A percentile compares a stretch with the other conserved stretches of the same genome.
Evolutionary conservation across 305 asterid genomes (phyloP).

Genomic region (Fraxinus platypoda): DNA sequence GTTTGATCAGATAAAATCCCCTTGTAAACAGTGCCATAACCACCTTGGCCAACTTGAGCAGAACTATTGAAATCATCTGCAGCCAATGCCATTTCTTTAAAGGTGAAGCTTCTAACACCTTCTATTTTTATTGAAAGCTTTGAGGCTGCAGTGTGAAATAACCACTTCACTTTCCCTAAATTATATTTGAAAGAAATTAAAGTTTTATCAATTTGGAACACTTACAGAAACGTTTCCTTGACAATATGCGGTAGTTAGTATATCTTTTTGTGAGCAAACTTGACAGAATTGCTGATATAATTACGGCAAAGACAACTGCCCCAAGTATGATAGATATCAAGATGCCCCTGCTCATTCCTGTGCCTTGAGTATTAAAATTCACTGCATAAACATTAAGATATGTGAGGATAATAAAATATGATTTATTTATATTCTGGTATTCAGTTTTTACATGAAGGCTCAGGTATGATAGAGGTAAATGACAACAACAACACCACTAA

Average conservation of each 20-base stretch:
- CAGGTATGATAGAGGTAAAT: background rate
- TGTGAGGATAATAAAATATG: background rate
- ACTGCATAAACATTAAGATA: constrained; percentile 31
- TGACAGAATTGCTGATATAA: constrained; percentile 28
- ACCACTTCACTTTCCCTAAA: background rate
- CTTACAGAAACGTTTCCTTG: constrained; percentile 37
- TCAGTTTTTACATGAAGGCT: background rate
- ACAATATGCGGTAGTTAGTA: constrained; percentile 24
- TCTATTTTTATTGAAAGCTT: constrained; percentile 42
- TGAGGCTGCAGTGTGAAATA: constrained; percentile 34
- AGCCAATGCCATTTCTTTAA: constrained; percentile 43
- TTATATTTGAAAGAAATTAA: background rate
- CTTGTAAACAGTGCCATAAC: constrained; percentile 25
- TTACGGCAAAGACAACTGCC: constrained; percentile 29
- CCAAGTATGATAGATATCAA: constrained; percentile 32
- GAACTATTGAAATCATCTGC: constrained; percentile 36
- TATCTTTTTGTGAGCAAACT: constrained; percentile 28
- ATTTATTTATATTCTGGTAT: background rate
- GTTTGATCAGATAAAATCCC: constrained; percentile 38
- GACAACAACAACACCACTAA: background rate
- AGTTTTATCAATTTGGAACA: background rate
- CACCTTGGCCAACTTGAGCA: constrained; percentile 50
- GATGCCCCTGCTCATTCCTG: constrained; percentile 25
- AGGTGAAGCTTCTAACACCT: constrained; percentile 42
- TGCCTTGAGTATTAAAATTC: constrained; percentile 20